Evolutionary conservation across 768 basidiomycete species (phyloP), one percentile per base, ranked within the genome.

Genomic region (Tricholoma flavovirens): DNA sequence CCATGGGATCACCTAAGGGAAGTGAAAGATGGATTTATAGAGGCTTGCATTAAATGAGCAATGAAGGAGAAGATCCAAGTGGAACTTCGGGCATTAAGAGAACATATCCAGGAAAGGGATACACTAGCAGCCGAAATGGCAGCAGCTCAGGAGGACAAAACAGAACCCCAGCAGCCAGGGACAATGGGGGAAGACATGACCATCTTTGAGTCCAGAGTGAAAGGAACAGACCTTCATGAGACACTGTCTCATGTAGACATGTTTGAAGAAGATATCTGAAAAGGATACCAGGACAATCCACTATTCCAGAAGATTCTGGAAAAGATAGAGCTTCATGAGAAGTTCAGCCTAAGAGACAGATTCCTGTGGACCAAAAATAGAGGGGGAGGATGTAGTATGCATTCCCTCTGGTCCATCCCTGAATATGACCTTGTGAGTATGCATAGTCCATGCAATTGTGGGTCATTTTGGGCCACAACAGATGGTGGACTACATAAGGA

Each of bases 381-480:
- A 1, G 29, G 48, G 4, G 58, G 51, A 53, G 0, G 45, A 55
- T 0, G 63, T 62, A 7, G 10, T 65, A 8, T 69, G 69, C 48
- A 55, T 68, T 7, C 70, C 66, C 0, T 32, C 55, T 5, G 22
- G 51, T 11, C 48, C 54, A 30, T 22, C 42, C n/a, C 7, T 7
- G 2, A 15, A 22, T 11, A 45, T n/a, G 1, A 21, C 48, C 15
- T 9, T 63, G 40, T 43, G 60, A 10, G 60, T 53, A 11, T 54
- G 10, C 2, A 56, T 60, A 1, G 38, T 71, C 3, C 73, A 76
- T 50, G 8, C 9, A 1, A 56, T 62, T 0, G 55, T 77, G 0
- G 75, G 73, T 0, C 74, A 76, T 45, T 67, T 71, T 19, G 66
- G 72, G 0, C 14, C 48, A 1, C 60, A 66, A 5, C 52, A 62